phyloP scores from a whole-genome alignment of 805 yeast species.

The Yamadazyma sp. region DNA sequence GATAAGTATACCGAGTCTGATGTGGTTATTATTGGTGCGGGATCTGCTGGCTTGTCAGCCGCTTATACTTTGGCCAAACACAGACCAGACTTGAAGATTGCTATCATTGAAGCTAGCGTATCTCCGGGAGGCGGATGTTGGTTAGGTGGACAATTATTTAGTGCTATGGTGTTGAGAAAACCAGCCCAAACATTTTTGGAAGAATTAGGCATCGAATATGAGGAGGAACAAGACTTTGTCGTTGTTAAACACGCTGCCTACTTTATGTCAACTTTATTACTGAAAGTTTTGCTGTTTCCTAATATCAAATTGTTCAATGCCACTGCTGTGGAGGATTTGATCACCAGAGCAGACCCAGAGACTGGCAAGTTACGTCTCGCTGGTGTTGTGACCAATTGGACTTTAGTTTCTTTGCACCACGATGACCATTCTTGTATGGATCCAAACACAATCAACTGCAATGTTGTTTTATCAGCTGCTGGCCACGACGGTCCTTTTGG shows the following conservation, averaged over 20 bases:
- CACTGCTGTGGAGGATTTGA: slow-evolving; percentile 76
- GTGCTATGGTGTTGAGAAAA: slow-evolving; percentile 78
- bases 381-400: slow-evolving; percentile 85
- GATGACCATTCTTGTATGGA: slow-evolving; percentile 81
- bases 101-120: slow-evolving; percentile 72
- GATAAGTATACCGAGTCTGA: slow-evolving; percentile 76
- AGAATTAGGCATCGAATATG: slow-evolving; percentile 63
- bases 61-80: slow-evolving; percentile 72
- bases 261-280: slow-evolving; percentile 68
- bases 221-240: slow-evolving; percentile 78
- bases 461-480: slow-evolving; percentile 67
- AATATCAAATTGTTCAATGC: slow-evolving; percentile 78
- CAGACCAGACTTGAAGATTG: slow-evolving; percentile 74
- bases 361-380: slow-evolving; percentile 64
- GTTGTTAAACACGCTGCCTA: slow-evolving; percentile 80
- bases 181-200: slow-evolving; percentile 72
- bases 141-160: slow-evolving; percentile 74
- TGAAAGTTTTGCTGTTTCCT: slow-evolving; percentile 68
- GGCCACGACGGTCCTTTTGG: slow-evolving; percentile 88
- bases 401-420: slow-evolving; percentile 72
- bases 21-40: slow-evolving; percentile 75
- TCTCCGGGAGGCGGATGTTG: slow-evolving; percentile 81
- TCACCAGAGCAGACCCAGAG: slow-evolving; percentile 56
- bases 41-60: slow-evolving; percentile 73
- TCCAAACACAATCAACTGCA: slow-evolving; percentile 70